Evolutionary conservation across 2,329 filamentous ascomycete species (phyloP), one percentile per base, ranked within the genome.

Genomic region (Aspergillus pseudotamarii): DNA sequence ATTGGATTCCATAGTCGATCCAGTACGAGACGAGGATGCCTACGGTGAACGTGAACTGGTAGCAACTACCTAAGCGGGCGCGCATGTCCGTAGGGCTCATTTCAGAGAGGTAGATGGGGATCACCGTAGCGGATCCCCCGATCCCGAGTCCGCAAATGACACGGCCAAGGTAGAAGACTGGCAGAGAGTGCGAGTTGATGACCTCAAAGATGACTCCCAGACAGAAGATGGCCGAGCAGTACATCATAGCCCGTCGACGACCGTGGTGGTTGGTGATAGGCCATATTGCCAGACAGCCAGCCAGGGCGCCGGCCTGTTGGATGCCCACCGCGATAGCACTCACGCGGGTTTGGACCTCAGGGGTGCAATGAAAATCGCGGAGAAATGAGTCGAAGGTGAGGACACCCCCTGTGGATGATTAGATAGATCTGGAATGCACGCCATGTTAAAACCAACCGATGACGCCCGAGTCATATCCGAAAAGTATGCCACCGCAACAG

Each of bases 21-120:
- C 83, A 86, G 70, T 86, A 86, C 4, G 81, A 83, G 0, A 78
- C 74, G 51, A 85, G 81, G 58, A 85, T 85, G 1, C 84, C 78
- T 65, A 81, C 73, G 0, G 81, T 82, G 66, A 79, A 85, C 64
- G 83, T 81, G 61, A 82, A 80, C 66, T 85, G 83, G 68, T 83
- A 85, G 69, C 84, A 84, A 55, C 77, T 80, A 6, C 83, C 82
- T 32, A 85, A 76, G 59, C 80, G 78, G 1, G 80, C 82, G 34
- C 83, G 78, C 61, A 84, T 76, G 46, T 84, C 75, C 26, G 79
- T 80, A 1, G 81, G 81, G 12, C 77, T 78, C 75, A 81, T 82
- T 64, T 83, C 81, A 0, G 79, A 75, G 23, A 81, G 74, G 58
- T 79, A 82, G 57, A 82, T 81, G 1, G 80, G 80, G 26, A 80